These are phyloP conservation scores for Kentomonas sorsogonicus DNA, from an alignment of 208 protist species.

Conservation along the genomic window DNA sequence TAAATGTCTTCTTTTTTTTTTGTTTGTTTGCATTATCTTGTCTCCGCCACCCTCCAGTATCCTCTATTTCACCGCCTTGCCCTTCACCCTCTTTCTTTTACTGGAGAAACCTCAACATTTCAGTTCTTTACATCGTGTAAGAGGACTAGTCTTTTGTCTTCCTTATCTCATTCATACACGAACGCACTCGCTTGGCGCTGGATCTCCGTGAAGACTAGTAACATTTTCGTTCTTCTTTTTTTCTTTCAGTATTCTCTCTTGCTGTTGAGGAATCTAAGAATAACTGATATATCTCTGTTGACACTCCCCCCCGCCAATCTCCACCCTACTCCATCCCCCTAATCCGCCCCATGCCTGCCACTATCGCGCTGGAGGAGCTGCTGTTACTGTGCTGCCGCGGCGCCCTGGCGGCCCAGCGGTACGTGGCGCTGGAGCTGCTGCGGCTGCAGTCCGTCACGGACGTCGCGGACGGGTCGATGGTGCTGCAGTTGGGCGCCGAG, in stretches of 20 bases:
- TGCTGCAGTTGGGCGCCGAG: constrained; percentile 26
- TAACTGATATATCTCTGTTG: constrained; percentile 4
- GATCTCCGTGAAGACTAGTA: too few relatives aligned
- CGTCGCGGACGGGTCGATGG: constrained; percentile 12
- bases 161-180: background rate
- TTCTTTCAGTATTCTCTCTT: background rate
- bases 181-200: too few relatives aligned
- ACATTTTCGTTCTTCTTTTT: background rate
- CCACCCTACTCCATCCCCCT: background rate
- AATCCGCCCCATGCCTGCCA: constrained; percentile 15
- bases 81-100: too few relatives aligned
- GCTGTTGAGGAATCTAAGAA: background rate
- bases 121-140: too few relatives aligned
- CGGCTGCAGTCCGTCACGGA: background rate
- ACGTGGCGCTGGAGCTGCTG: constrained; percentile 40
- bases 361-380: constrained; percentile 31
- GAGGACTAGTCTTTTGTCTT: background rate
- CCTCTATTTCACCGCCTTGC: too few relatives aligned
- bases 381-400: constrained; percentile 34
- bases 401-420: constrained; percentile 38
- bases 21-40: too few relatives aligned
- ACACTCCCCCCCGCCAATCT: background rate
- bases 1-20: too few relatives aligned
- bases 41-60: too few relatives aligned
- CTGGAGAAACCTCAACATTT: too few relatives aligned